Evolutionary conservation across 2,329 filamentous ascomycete genomes (phyloP).

Genomic region (Microsporum canis): DNA sequence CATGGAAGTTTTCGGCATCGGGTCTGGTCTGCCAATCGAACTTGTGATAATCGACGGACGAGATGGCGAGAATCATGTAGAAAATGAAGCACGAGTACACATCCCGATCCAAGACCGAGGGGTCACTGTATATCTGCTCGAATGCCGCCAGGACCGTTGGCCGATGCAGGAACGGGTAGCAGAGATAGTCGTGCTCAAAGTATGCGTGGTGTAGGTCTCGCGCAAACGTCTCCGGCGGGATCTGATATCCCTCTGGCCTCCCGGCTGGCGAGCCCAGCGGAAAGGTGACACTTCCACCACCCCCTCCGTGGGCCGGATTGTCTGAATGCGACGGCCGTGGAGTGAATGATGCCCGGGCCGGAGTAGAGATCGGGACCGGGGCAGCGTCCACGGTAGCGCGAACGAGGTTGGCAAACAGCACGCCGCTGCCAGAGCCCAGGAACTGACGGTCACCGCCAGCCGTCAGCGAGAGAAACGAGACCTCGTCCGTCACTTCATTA

Average conservation of each 20-base stretch:
- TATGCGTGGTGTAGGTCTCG: constrained; percentile 33
- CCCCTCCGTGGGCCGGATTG: not conserved
- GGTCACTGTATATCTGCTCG: constrained; percentile 17
- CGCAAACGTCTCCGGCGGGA: constrained; percentile 28
- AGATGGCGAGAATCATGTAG: constrained; percentile 37
- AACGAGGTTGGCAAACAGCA: constrained; percentile 35
- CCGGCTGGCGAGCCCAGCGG: constrained; percentile 13
- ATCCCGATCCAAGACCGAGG: constrained; percentile 16
- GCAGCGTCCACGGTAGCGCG: constrained; percentile 18
- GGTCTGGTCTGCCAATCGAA: constrained; percentile 36
- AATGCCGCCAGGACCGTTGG: constrained; percentile 18
- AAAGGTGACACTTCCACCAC: constrained; percentile 4
- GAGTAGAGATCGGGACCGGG: constrained; percentile 9
- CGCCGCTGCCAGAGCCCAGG: constrained; percentile 25
- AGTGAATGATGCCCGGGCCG: constrained; percentile 10
- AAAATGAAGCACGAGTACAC: constrained; percentile 32
- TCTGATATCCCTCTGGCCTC: constrained; percentile 9
- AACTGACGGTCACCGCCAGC: constrained; percentile 36
- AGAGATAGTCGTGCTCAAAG: constrained; percentile 34
- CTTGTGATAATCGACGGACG: constrained; percentile 35
- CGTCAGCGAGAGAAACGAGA: constrained; percentile 35
- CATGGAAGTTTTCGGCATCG: constrained; percentile 35
- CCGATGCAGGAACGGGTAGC: constrained; percentile 33
- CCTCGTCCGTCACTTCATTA: constrained; percentile 31
- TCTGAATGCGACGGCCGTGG: not conserved